Evolutionary conservation across 2,329 filamentous ascomycete genomes (phyloP).

Genomic region (Fusarium citri): DNA sequence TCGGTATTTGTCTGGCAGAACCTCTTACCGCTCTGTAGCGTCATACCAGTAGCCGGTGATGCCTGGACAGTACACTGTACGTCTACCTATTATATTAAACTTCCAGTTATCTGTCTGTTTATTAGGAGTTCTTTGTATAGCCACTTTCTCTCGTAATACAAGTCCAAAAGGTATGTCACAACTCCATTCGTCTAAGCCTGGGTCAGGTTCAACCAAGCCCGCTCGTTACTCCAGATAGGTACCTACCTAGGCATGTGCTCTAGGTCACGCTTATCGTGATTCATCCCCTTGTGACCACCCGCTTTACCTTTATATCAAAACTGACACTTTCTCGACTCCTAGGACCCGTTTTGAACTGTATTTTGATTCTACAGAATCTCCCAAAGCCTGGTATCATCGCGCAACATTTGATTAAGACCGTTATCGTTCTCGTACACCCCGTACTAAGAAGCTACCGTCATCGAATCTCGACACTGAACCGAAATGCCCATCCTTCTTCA

Average conservation of each 20-base stretch:
- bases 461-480: slow-evolving; percentile 2
- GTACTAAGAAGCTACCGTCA: neutral
- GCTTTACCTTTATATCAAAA: neutral
- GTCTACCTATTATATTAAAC: neutral
- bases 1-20: slow-evolving; percentile 46
- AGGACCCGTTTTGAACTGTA: neutral
- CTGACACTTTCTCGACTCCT: neutral
- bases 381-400: neutral
- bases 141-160: neutral
- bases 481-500: slow-evolving; percentile 31
- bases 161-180: neutral
- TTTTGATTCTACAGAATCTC: neutral
- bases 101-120: neutral
- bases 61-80: slow-evolving; percentile 35
- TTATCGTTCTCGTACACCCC: neutral
- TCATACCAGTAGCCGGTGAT: slow-evolving; percentile 44
- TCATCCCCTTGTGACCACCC: slow-evolving; percentile 37
- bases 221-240: neutral
- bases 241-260: slow-evolving; percentile 37
- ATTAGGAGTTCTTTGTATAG: slow-evolving; percentile 9
- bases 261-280: slow-evolving; percentile 44
- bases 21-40: slow-evolving; percentile 43
- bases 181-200: neutral
- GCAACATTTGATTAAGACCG: neutral
- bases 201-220: neutral